Evolutionary conservation across 352 stramenopile genomes (phyloP).

Genomic region (Pythium brassicae): DNA sequence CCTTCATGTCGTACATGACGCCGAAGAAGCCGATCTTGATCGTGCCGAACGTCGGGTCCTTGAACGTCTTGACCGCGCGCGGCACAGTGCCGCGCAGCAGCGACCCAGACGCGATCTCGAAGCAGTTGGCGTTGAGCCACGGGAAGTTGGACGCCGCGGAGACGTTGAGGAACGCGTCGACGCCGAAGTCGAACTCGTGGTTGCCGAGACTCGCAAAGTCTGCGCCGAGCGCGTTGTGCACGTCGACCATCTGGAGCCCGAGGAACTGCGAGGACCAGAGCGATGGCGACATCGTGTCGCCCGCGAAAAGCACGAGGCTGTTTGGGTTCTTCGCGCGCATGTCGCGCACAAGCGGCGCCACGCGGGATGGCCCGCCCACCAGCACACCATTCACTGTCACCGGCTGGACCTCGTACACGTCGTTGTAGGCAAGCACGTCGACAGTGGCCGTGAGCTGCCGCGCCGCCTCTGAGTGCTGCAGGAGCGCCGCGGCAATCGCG

Average conservation of each 20-base stretch:
- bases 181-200: conserved; percentile 78
- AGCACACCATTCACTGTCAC: conserved; percentile 54
- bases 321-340: conserved; percentile 60
- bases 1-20: conserved; percentile 80
- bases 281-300: conserved; percentile 73
- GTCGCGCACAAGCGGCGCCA: conserved; percentile 46
- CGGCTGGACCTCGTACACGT: conserved; percentile 76
- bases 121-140: conserved; percentile 76
- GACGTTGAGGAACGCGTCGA: conserved; percentile 72
- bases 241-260: conserved; percentile 75
- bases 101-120: conserved; percentile 32
- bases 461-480: not conserved
- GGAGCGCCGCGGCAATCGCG: not conserved
- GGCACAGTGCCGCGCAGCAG: conserved; percentile 48
- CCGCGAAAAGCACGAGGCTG: conserved; percentile 68
- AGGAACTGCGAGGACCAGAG: conserved; percentile 77
- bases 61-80: conserved; percentile 45
- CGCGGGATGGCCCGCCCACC: conserved; percentile 56
- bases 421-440: conserved; percentile 73
- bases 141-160: conserved; percentile 46
- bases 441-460: conserved; percentile 43
- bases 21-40: conserved; percentile 66
- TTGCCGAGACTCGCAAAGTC: conserved; percentile 73
- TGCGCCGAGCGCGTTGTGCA: conserved; percentile 67
- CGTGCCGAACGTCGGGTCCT: conserved; percentile 24